Percentiles rank a stretch among this genome's conserved stretches.
phyloP scores from a whole-genome alignment of 371 early-diverging fungal genomes.

The Choanephora cucurbitarum region DNA sequence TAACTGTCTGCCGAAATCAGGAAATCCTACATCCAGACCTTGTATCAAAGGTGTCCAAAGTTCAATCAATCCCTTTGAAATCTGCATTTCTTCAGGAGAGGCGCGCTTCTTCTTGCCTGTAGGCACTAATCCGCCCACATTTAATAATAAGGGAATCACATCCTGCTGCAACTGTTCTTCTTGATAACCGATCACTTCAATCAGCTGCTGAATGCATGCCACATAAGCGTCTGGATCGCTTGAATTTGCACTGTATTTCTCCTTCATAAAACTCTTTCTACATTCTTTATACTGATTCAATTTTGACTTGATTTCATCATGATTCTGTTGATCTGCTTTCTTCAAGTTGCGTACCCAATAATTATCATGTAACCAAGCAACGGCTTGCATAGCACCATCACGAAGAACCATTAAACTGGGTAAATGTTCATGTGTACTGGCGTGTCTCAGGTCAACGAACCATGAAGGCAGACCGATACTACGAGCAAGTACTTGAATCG shows the following conservation, averaged over 20 bases:
- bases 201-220: constrained; percentile 12
- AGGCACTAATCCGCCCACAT: constrained; percentile 48
- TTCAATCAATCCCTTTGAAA: constrained; percentile 39
- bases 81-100: constrained; percentile 25
- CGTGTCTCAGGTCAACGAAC: constrained; percentile 73
- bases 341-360: constrained; percentile 46
- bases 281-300: constrained; percentile 43
- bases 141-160: constrained; percentile 39
- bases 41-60: constrained; percentile 48
- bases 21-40: constrained; percentile 30
- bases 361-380: constrained; percentile 51
- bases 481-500: constrained; percentile 57
- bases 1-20: constrained; percentile 33
- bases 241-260: constrained; percentile 4
- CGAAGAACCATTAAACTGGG: constrained; percentile 62
- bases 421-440: constrained; percentile 65
- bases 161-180: constrained; percentile 15
- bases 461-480: constrained; percentile 59
- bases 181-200: constrained; percentile 13
- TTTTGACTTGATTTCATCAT: constrained; percentile 22
- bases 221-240: constrained; percentile 18
- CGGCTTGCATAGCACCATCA: constrained; percentile 52
- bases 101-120: constrained; percentile 48
- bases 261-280: constrained; percentile 36
- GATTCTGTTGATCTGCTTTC: constrained; percentile 4